These are phyloP conservation scores for Pugionium cornutum DNA, from an alignment of 345 rosid genomes.

Conservation along the genomic window DNA sequence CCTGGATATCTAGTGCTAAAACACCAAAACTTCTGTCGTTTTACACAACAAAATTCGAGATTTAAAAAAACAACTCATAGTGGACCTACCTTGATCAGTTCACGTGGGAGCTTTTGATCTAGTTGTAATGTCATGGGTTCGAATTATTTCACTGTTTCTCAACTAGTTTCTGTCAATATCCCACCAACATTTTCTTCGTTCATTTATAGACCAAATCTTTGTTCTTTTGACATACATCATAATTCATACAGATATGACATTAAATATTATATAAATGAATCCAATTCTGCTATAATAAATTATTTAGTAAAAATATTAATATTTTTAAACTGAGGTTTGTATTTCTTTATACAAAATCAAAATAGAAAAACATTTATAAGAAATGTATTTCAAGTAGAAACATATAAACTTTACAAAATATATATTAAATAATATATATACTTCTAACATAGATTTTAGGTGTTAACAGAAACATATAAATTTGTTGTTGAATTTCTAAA, in stretches of 20 bases:
- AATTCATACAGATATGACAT: slow-evolving; percentile 3
- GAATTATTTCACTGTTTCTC: slow-evolving; percentile 31
- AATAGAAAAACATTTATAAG: too few relatives aligned
- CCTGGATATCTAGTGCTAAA: neutral
- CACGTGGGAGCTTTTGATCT: slow-evolving; percentile 38
- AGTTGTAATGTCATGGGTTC: slow-evolving; percentile 45
- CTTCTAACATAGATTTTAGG: too few relatives aligned
- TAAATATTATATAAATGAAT: slow-evolving; percentile 11
- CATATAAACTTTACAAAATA: too few relatives aligned
- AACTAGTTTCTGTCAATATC: slow-evolving; percentile 32
- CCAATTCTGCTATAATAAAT: too few relatives aligned
- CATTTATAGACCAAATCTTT: slow-evolving; percentile 41
- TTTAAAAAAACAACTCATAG: slow-evolving; percentile 30
- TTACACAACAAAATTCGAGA: neutral
- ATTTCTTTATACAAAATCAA: too few relatives aligned
- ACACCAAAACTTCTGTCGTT: slow-evolving; percentile 15
- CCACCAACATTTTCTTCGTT: slow-evolving; percentile 40
- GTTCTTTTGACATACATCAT: slow-evolving; percentile 28
- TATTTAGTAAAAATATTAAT: too few relatives aligned
- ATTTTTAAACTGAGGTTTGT: too few relatives aligned
- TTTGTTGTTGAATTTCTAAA: too few relatives aligned
- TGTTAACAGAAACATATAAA: too few relatives aligned
- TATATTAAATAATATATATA: too few relatives aligned
- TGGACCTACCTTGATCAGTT: slow-evolving; percentile 37
- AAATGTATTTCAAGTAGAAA: too few relatives aligned